Evolutionary conservation across 2,329 filamentous ascomycete species (phyloP).

Genomic region (Cryphonectria nitschkei): DNA sequence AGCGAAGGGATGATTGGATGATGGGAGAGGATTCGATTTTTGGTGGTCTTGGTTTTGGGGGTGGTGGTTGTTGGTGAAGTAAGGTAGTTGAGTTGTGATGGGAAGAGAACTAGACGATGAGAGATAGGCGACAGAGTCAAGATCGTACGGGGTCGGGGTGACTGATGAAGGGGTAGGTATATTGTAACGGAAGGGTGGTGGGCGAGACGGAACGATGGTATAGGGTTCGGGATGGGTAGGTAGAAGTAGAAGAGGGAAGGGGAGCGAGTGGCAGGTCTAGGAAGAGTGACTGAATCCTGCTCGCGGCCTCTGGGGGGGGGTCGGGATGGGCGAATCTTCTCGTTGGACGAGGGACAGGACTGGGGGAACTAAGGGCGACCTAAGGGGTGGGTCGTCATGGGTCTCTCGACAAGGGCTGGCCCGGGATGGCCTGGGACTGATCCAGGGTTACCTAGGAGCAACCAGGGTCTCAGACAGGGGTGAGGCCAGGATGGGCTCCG

Average conservation of each 20-base stretch:
- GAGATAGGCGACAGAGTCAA: slow-evolving; percentile 5
- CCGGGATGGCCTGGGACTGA: background rate
- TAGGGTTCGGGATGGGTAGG: slow-evolving; percentile 26
- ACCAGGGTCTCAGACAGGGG: slow-evolving; percentile 2
- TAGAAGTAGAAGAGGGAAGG: slow-evolving; percentile 26
- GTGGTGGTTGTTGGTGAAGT: background rate
- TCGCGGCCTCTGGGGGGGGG: background rate
- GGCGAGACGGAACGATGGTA: slow-evolving; percentile 7
- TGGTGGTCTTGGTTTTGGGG: background rate
- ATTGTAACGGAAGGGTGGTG: slow-evolving; percentile 15
- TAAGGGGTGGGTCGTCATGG: slow-evolving; percentile 17
- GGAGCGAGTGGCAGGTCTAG: background rate
- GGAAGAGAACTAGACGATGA: background rate
- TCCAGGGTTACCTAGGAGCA: background rate
- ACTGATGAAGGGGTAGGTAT: background rate
- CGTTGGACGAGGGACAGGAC: slow-evolving; percentile 25
- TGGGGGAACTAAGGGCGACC: slow-evolving; percentile 17
- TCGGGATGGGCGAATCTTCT: slow-evolving; percentile 17
- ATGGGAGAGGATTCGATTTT: no score
- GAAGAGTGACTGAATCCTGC: slow-evolving; percentile 1
- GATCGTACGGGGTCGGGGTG: background rate
- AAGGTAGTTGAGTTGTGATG: background rate
- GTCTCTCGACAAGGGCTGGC: background rate
- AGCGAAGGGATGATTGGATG: background rate
- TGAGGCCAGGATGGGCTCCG: background rate